A percentile compares a stretch with the other conserved stretches of the same genome.
Conservation (phyloP, 169 alveolate genomes). For the Plasmodium chabaudi region DNA sequence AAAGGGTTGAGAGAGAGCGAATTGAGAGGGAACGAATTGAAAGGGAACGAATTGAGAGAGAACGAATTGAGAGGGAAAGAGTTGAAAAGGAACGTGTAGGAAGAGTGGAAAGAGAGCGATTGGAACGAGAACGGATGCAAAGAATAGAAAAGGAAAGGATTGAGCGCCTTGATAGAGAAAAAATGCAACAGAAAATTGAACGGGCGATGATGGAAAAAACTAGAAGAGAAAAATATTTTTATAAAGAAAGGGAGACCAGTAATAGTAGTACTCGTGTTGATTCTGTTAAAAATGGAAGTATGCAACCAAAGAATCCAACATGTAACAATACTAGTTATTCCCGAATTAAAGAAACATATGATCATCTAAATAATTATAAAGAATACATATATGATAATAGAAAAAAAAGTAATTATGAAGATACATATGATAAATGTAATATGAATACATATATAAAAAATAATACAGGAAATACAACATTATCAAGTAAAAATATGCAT, state of each 20-base stretch:
- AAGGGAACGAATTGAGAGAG: slow-evolving; percentile 25
- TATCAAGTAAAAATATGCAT: slow-evolving; percentile 22
- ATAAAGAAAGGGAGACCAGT: slow-evolving; percentile 1
- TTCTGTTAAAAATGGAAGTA: slow-evolving; percentile 6
- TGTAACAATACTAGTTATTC: slow-evolving; percentile 18
- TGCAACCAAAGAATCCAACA: slow-evolving; percentile 14
- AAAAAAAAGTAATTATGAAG: slow-evolving; percentile 18
- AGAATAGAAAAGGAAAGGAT: slow-evolving; percentile 5
- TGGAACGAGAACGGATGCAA: slow-evolving; percentile 9
- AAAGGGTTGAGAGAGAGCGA: slow-evolving; percentile 5
- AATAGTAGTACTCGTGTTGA: slow-evolving; percentile 5
- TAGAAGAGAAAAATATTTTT: slow-evolving; percentile 7
- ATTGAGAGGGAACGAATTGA: slow-evolving; percentile 13
- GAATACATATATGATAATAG: slow-evolving; percentile 24
- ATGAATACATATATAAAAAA: slow-evolving; percentile 27
- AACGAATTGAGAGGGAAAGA: slow-evolving; percentile 5
- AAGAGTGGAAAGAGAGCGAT: slow-evolving; percentile 20
- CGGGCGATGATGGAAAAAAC: slow-evolving; percentile 14
- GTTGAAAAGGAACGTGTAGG: slow-evolving; percentile 20
- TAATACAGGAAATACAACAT: slow-evolving; percentile 14
- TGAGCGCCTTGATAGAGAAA: slow-evolving; percentile 62
- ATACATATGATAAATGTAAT: slow-evolving; percentile 11
- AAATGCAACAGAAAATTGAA: slow-evolving; percentile 2
- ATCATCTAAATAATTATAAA: slow-evolving; percentile 23
- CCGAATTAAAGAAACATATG: slow-evolving; percentile 43